Evolutionary conservation across 139 green algal species (phyloP), one percentile per base, ranked within the genome.

Genomic region (Chlorella sp.): DNA sequence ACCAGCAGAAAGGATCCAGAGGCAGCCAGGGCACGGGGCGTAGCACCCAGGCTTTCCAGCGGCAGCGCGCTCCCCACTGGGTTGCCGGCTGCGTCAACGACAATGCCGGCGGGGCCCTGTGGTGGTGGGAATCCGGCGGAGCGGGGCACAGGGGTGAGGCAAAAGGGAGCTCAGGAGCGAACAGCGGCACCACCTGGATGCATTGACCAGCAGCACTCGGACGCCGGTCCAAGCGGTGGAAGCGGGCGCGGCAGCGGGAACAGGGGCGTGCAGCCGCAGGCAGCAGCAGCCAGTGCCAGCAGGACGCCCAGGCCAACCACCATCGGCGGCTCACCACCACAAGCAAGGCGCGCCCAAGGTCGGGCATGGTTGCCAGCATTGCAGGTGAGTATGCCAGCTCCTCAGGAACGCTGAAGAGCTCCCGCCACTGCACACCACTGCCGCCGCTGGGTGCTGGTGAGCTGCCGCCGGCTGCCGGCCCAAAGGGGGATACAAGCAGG

Each of bases 61-160:
- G 74, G 84, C 38, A 92, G 76, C 15, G 89, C 74, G 57, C 65
- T 87, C n/a, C 84, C 83, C 41, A 26, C 80, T 36, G 67, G 89
- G 85, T 63, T 85, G 75, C 69, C 89, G 11, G 12, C 44, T 0
- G 41, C 84, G 67, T 92, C 83, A 0, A 91, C 67, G 0, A 91
- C 39, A 18, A 92, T 83, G 36, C 89, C 89, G 26, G 86, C 87
- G 12, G 86, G 85, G 63, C 89, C 89, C 89, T 90, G 78, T 74
- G 38, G 12, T 21, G 7, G 44, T 51, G 44, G 28, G n/a, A n/a
- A n/a, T n/a, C n/a, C n/a, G n/a, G n/a, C n/a, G n/a, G n/a, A n/a
- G n/a, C n/a, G n/a, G n/a, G n/a, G n/a, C n/a, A n/a, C n/a, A n/a
- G n/a, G n/a, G n/a, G n/a, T n/a, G n/a, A n/a, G n/a, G n/a, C n/a